Evolutionary conservation across 2,329 filamentous ascomycete species (phyloP).

Genomic region (Fusarium camptoceras): DNA sequence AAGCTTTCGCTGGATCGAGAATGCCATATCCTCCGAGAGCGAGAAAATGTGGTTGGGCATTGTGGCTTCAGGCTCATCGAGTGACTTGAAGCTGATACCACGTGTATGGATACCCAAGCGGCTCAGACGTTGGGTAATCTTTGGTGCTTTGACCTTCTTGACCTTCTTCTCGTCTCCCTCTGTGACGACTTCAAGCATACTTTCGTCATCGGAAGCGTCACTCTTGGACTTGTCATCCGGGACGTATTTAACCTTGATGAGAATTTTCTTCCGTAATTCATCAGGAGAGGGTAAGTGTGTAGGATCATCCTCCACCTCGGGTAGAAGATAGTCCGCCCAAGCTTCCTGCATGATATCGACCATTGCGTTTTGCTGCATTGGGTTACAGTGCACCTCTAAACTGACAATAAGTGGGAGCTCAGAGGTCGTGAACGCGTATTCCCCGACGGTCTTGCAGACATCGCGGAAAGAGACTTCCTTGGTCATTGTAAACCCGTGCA

Average conservation of each 20-base stretch:
- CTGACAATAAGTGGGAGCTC: slow-evolving; percentile 89
- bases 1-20: slow-evolving; percentile 66
- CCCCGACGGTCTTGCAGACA: slow-evolving; percentile 82
- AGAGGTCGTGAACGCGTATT: slow-evolving; percentile 80
- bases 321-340: slow-evolving; percentile 80
- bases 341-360: slow-evolving; percentile 92
- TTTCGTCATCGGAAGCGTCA: background rate
- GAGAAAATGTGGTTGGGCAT: slow-evolving; percentile 82
- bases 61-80: slow-evolving; percentile 53
- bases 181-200: background rate
- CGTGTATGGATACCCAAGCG: slow-evolving; percentile 14
- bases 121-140: slow-evolving; percentile 2
- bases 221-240: background rate
- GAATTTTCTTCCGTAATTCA: slow-evolving; percentile 80
- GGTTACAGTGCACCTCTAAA: slow-evolving; percentile 85
- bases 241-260: slow-evolving; percentile 77
- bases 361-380: slow-evolving; percentile 88
- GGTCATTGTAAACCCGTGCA: slow-evolving; percentile 86
- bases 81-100: slow-evolving; percentile 13
- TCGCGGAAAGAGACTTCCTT: slow-evolving; percentile 85
- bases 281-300: slow-evolving; percentile 73
- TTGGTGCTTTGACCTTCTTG: slow-evolving; percentile 11
- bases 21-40: slow-evolving; percentile 82
- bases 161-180: slow-evolving; percentile 7
- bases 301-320: slow-evolving; percentile 59